phyloP scores from a whole-genome alignment of 129 eudicot species.

The Heracleum sosnowskyi region DNA sequence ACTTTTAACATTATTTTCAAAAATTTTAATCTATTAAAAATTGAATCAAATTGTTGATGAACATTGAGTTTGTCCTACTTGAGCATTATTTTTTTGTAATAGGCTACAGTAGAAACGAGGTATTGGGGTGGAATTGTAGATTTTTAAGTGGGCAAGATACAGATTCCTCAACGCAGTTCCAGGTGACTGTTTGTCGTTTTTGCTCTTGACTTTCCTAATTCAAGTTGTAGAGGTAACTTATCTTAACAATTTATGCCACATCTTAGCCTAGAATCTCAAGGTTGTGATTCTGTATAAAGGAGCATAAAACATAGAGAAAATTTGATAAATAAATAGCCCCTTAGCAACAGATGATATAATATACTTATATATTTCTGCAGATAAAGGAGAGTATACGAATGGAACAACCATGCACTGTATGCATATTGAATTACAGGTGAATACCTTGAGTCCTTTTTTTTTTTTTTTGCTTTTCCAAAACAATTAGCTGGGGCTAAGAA shows the following conservation, averaged over 20 bases:
- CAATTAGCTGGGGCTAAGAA: background rate
- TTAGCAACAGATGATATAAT: background rate
- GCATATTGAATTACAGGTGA: constrained; percentile 86
- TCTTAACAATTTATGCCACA: background rate
- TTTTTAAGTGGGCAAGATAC: constrained; percentile 73
- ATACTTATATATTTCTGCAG: constrained; percentile 29
- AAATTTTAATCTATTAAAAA: background rate
- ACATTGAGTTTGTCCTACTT: background rate
- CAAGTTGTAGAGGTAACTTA: background rate
- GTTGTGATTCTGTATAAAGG: background rate
- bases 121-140: constrained; percentile 65
- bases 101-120: constrained; percentile 81
- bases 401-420: constrained; percentile 57
- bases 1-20: background rate
- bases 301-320: background rate
- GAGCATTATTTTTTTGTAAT: background rate
- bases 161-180: constrained; percentile 41
- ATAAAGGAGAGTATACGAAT: constrained; percentile 49
- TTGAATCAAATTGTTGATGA: background rate
- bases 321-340: background rate
- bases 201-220: background rate
- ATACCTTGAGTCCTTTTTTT: background rate
- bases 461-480: background rate
- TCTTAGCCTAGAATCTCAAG: background rate
- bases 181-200: constrained; percentile 8